A percentile compares a stretch with the other conserved stretches of the same genome.
These are phyloP conservation scores for Stevia rebaudiana DNA, from an alignment of 140 eudicot species.

Conservation along the genomic window DNA sequence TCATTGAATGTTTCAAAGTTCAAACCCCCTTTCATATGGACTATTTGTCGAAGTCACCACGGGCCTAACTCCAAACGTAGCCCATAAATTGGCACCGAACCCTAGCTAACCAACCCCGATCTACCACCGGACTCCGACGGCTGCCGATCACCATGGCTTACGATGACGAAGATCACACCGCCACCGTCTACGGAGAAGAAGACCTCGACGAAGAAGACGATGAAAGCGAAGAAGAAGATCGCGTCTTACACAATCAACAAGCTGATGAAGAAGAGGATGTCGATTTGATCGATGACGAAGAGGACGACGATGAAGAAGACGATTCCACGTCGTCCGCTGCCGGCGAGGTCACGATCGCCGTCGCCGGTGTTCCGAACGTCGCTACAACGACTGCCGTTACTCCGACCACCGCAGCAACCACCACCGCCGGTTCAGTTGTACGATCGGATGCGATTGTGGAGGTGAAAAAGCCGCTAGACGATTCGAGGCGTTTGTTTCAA, in stretches of 20 bases:
- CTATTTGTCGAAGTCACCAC: neutral
- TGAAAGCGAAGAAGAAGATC: slow-evolving; percentile 30
- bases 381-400: slow-evolving; percentile 32
- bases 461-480: slow-evolving; percentile 48
- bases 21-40: neutral
- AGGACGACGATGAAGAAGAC: slow-evolving; percentile 44
- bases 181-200: slow-evolving; percentile 5
- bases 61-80: neutral
- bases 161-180: slow-evolving; percentile 19
- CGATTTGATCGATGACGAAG: slow-evolving; percentile 27
- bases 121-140: slow-evolving; percentile 17
- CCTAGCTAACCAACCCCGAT: slow-evolving; percentile 24
- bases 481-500: slow-evolving; percentile 68
- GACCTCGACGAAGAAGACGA: slow-evolving; percentile 40
- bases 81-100: slow-evolving; percentile 24
- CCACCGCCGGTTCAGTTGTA: slow-evolving; percentile 11
- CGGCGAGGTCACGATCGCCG: slow-evolving; percentile 35
- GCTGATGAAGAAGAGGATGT: slow-evolving; percentile 45
- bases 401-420: slow-evolving; percentile 32
- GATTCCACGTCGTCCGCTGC: slow-evolving; percentile 38
- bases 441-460: slow-evolving; percentile 24
- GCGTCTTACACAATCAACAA: slow-evolving; percentile 23
- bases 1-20: neutral
- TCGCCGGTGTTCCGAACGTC: slow-evolving; percentile 21
- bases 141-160: slow-evolving; percentile 23